phyloP scores from a whole-genome alignment of 2,329 filamentous ascomycete species.

The Ceratocystis eucalypticola region DNA sequence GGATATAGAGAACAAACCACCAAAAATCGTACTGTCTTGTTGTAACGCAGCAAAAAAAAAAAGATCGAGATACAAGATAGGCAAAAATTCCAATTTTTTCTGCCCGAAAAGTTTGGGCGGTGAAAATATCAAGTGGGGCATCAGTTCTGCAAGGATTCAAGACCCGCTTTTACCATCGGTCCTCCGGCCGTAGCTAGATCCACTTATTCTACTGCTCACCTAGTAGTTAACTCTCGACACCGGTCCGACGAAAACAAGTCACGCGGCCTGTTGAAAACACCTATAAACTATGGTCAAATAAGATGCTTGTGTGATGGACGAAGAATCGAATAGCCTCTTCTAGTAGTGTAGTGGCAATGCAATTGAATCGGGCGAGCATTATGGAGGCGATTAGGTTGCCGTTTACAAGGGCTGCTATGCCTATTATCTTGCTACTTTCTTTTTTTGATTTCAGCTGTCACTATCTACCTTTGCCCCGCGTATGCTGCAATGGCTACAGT shows the following conservation, averaged over 20 bases:
- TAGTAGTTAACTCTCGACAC: not conserved
- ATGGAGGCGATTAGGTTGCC: too few relatives aligned
- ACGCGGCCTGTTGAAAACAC: not conserved
- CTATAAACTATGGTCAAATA: not conserved
- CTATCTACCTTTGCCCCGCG: not conserved
- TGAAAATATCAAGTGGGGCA: slow-evolving; percentile 21
- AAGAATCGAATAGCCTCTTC: too few relatives aligned
- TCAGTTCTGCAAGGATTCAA: not conserved
- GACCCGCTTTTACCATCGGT: not conserved
- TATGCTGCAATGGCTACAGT: not conserved
- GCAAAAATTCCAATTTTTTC: slow-evolving; percentile 20
- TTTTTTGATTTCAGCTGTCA: not conserved
- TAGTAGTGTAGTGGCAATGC: too few relatives aligned
- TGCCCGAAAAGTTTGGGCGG: slow-evolving; percentile 27
- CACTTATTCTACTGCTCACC: not conserved
- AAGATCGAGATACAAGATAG: slow-evolving; percentile 18
- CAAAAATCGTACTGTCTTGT: not conserved
- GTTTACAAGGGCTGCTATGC: too few relatives aligned
- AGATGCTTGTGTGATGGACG: too few relatives aligned
- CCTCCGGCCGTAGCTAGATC: not conserved
- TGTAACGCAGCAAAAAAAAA: not conserved
- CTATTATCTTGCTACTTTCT: not conserved
- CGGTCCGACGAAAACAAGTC: not conserved
- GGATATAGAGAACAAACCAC: not conserved
- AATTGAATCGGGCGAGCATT: too few relatives aligned